Percentiles rank a stretch among this genome's conserved stretches.
These are phyloP conservation scores for Ogataea methylovora DNA, from an alignment of 805 yeast species.

Conservation along the genomic window DNA sequence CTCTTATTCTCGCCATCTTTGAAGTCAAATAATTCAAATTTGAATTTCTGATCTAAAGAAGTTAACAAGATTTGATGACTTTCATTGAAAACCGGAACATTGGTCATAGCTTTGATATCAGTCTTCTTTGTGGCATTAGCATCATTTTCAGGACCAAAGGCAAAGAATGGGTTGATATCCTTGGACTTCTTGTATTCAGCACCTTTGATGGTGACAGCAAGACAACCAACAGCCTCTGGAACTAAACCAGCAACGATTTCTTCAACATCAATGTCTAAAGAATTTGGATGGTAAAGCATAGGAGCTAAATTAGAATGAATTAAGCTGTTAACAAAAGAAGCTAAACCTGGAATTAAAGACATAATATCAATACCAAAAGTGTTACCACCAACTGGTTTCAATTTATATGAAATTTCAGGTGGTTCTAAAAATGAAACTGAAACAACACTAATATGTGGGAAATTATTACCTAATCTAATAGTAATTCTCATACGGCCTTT, in stretches of 20 bases:
- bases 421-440: constrained; percentile 70
- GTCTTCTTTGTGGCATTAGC: constrained; percentile 30
- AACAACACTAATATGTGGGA: constrained; percentile 74
- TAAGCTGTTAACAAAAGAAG: constrained; percentile 60
- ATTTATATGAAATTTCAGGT: constrained; percentile 68
- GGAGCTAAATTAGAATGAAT: constrained; percentile 69
- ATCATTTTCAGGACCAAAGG: constrained; percentile 31
- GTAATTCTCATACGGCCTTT: constrained; percentile 64
- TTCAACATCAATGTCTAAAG: constrained; percentile 67
- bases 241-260: constrained; percentile 57
- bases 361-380: constrained; percentile 80
- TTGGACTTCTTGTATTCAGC: constrained; percentile 39
- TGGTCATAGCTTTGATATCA: constrained; percentile 46
- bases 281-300: constrained; percentile 77
- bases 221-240: constrained; percentile 63
- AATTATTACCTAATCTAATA: constrained; percentile 50
- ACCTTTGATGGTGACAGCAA: constrained; percentile 54
- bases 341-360: constrained; percentile 77
- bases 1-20: constrained; percentile 48
- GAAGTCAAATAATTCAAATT: constrained; percentile 48
- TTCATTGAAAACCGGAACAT: constrained; percentile 61
- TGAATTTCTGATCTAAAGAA: constrained; percentile 47
- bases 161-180: constrained; percentile 52
- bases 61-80: constrained; percentile 53
- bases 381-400: constrained; percentile 86